Base-by-base conservation (phyloP, 1,284 basidiomycete genomes). In the Trichosporon asahii region DNA sequence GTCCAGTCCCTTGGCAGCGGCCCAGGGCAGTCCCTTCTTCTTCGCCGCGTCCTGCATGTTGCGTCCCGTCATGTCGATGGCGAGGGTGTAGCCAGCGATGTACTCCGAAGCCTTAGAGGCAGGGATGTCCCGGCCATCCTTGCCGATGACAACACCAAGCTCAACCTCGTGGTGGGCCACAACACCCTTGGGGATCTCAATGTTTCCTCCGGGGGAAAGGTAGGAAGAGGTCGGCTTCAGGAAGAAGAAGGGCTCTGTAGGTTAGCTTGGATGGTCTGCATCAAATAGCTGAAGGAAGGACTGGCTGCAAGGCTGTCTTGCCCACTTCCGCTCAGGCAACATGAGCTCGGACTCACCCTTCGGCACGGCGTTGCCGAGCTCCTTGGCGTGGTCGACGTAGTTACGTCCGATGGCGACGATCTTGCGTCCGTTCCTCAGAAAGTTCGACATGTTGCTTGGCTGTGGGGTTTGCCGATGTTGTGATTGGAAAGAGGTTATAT, bases 1-100 rank as follows among this genome's bases (percentile, higher is more conserved):
- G 82, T 95, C 93, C 72, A 94, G 94, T 1, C 93, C 93, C 83
- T 96, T 95, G 1, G 90, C 93, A 5, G 95, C 88, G 21, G 91
- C 90, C 96, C 96, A 99, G 1, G 96, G 96, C 27, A 98, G 87
- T 23, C 96, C 94, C 73, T 90, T 91, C 77, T 91, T 92, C 86
- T 97, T 98, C 66, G 92, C 93, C 66, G 89, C 89, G 69, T 98
- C 93, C 84, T 99, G 96, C 79, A 98, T 85, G 85, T 98, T 98
- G 29, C 96, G 89, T 0, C 92, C 95, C 0, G 95, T 98, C 90
- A 98, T 91, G 81, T 98, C 95, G 72, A 97, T 91, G 1, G 93
- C 93, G 70, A 98, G 86, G 53, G 95, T 89, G 84, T 98, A 99
- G 65, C 96, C 96, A 14, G 94, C 93, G 67, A 99, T 88, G 79